Conservation (phyloP, 768 basidiomycete genomes). For the Psilocybe cubensis region DNA sequence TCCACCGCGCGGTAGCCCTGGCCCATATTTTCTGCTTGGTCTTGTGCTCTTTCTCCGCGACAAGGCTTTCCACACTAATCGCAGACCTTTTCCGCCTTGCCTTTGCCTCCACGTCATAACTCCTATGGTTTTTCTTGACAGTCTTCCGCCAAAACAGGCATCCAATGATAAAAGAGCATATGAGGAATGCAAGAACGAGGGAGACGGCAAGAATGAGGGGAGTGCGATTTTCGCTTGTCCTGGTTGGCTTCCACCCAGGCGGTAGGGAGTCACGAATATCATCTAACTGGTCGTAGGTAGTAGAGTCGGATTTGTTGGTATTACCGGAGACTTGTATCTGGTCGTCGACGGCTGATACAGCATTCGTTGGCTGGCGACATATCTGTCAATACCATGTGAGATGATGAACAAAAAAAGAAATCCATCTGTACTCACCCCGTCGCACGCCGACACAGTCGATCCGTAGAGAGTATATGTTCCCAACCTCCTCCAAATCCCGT, state of each 20-base stretch:
- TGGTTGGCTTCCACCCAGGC: conserved; percentile 49
- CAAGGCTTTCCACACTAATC: conserved; percentile 25
- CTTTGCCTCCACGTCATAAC: conserved; percentile 59
- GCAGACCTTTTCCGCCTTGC: conserved; percentile 27
- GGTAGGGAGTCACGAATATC: conserved; percentile 48
- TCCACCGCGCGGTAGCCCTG: conserved; percentile 71
- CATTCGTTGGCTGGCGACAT: conserved; percentile 22
- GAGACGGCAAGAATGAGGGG: conserved; percentile 59
- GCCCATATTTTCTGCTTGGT: conserved; percentile 65
- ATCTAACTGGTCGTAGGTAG: conserved; percentile 20
- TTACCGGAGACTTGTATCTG: conserved; percentile 28
- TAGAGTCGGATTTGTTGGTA: conserved; percentile 19
- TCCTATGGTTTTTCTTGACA: conserved; percentile 29
- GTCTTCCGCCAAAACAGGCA: conserved; percentile 65
- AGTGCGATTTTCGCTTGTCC: conserved; percentile 35
- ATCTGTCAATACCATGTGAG: conserved; percentile 17
- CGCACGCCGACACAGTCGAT: conserved; percentile 62
- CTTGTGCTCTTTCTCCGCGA: conserved; percentile 48
- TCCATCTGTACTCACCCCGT: conserved; percentile 16
- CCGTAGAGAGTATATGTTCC: conserved; percentile 67
- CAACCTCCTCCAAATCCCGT: conserved; percentile 62
- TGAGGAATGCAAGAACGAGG: conserved; percentile 62
- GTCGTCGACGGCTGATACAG: conserved; percentile 33
- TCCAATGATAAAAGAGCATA: conserved; percentile 61
- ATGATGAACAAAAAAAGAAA: not conserved